Percentiles rank a stretch among this genome's conserved stretches.
phyloP scores from a whole-genome alignment of 1,284 basidiomycete species.

The Termitomyces sp. region DNA sequence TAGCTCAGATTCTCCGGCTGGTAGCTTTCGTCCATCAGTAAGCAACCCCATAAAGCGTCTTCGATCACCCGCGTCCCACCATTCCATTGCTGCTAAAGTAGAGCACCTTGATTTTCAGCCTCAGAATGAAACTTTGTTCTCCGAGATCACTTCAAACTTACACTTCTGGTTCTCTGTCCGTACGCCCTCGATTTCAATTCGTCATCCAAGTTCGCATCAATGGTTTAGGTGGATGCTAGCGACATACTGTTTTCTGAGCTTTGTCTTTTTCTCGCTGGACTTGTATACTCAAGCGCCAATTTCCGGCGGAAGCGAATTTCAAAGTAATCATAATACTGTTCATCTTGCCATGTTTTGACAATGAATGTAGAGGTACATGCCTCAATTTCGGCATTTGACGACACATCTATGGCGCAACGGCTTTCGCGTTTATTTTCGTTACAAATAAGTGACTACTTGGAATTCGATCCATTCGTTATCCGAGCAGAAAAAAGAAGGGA shows the following conservation, averaged over 20 bases:
- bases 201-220: conserved; percentile 14
- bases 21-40: conserved; percentile 38
- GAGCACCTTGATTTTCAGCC: background rate
- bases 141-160: conserved; percentile 6
- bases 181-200: conserved; percentile 2
- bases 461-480: conserved; percentile 21
- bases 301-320: background rate
- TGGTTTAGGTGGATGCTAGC: conserved; percentile 30
- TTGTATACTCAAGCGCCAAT: conserved; percentile 22
- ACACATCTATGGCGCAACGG: conserved; percentile 21
- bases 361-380: conserved; percentile 12
- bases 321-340: conserved; percentile 7
- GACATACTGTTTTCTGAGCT: conserved; percentile 37
- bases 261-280: conserved; percentile 33
- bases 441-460: conserved; percentile 13
- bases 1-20: conserved; percentile 13
- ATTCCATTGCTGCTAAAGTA: conserved; percentile 9
- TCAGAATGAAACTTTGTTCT: conserved; percentile 12
- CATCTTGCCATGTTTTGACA: background rate
- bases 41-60: conserved; percentile 39
- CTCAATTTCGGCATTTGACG: conserved; percentile 18
- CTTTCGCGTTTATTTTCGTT: conserved; percentile 23
- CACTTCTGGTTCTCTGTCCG: conserved; percentile 5
- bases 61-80: conserved; percentile 22
- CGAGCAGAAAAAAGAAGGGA: conserved; percentile 15